Base-by-base conservation (phyloP, 306 rosid genomes). In the Cicer cuneatum region DNA sequence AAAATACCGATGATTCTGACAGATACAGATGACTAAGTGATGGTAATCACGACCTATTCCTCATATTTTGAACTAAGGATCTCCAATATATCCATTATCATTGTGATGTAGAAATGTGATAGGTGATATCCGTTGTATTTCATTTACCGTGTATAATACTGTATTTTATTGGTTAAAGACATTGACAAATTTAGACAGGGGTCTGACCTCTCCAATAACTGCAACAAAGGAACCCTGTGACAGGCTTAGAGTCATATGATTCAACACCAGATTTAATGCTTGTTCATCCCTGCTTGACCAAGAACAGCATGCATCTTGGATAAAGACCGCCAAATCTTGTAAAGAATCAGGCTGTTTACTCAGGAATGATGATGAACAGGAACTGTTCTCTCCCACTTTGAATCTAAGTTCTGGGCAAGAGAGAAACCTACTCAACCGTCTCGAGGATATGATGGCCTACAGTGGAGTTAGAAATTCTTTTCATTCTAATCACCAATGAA, bases 181-280 rank as follows among this genome's bases (percentile, higher is more conserved):
- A 56, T 45, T 60, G 56, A 63, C n/a, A 16, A 63, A 64, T 51
- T 64, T 42, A 76, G 38, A 48, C 38, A 74, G 29, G 68, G 69
- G 59, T 66, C 87, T 82, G 68, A 91, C 98, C 97, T 93, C 98
- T 86, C 97, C 96, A 77, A 91, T 85, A 46, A 93, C 78, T 12
- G 88, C 96, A 82, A 90, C 77, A 83, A 91, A 89, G 72, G 90
- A 86, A 80, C 98, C 96, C 85, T 79, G 86, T 61, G 78, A 68
- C 74, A 93, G 85, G 57, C 82, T 81, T 57, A 93, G 85, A 75
- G 79, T 89, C 78, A 87, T 86, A 60, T 86, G 87, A 82, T 86
- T 80, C 83, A 93, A 70, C 56, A 79, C 86, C 84, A 71, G 69
- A 79, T 86, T 84, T 72, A 70, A 70, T 85, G 86, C 77, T 52